phyloP scores from a whole-genome alignment of 2,329 filamentous ascomycete genomes.

The Diaporthe longicolla region DNA sequence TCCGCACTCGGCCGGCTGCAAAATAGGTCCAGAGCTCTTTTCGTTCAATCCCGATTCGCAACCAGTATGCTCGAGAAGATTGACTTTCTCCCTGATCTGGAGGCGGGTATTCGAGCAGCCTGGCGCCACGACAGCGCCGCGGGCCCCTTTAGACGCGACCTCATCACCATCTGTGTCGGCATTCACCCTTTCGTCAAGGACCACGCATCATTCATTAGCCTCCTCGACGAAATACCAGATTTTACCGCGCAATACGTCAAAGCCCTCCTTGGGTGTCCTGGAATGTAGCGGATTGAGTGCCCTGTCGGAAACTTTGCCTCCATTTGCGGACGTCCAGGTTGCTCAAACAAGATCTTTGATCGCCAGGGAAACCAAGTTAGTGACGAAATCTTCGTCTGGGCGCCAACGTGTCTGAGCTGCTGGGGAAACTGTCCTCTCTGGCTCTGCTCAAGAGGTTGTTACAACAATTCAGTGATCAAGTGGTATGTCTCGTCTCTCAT shows the following conservation, averaged over 20 bases:
- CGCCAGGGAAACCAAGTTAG: accelerated
- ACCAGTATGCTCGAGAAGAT: not conserved
- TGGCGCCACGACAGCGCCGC: not conserved
- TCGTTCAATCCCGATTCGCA: not conserved
- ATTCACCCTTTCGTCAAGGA: not conserved
- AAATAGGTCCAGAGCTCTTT: accelerated
- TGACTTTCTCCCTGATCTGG: not conserved
- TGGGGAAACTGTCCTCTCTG: not conserved
- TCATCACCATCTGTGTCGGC: not conserved
- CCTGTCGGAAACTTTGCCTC: accelerated
- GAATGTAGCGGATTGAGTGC: not conserved
- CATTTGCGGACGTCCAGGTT: too few relatives aligned
- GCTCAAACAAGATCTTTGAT: not conserved
- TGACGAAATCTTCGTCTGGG: not conserved
- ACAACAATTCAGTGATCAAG: not conserved
- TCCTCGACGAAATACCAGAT: not conserved
- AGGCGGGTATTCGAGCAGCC: constrained; percentile 2
- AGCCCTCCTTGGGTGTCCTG: not conserved
- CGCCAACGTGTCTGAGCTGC: not conserved
- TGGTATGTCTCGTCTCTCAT: too few relatives aligned
- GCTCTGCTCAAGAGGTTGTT: not conserved
- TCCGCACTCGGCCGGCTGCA: not conserved
- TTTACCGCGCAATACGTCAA: not conserved
- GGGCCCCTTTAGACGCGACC: not conserved
- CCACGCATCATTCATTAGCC: not conserved